These are phyloP conservation scores for Trichomonas tenax DNA, from an alignment of 208 protist genomes.

Conservation along the genomic window DNA sequence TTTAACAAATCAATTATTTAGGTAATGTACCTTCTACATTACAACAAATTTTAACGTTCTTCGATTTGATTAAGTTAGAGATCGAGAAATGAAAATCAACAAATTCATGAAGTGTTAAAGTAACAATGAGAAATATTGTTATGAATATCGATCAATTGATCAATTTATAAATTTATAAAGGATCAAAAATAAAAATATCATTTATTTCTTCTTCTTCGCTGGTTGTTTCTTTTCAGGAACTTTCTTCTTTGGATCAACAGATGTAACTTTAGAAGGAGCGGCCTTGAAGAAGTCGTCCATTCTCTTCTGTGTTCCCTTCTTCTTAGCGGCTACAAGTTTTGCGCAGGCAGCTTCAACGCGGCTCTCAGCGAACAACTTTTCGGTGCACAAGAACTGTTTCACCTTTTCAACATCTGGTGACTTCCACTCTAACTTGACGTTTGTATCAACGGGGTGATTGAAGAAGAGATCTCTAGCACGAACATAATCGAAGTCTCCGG, in stretches of 20 bases:
- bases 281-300: neutral
- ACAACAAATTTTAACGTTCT: too few relatives aligned
- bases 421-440: slow-evolving; percentile 64
- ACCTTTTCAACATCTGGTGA: slow-evolving; percentile 85
- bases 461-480: slow-evolving; percentile 71
- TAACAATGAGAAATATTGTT: too few relatives aligned
- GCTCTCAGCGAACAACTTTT: slow-evolving; percentile 82
- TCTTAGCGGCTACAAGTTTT: neutral
- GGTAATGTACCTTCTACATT: too few relatives aligned
- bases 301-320: neutral
- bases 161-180: too few relatives aligned
- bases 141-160: too few relatives aligned
- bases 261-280: neutral
- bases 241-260: neutral
- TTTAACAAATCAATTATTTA: too few relatives aligned
- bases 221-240: neutral
- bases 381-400: slow-evolving; percentile 79
- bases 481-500: slow-evolving; percentile 62
- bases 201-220: neutral
- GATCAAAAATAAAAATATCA: neutral
- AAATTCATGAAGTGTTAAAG: too few relatives aligned
- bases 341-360: slow-evolving; percentile 32
- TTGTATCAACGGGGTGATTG: slow-evolving; percentile 58
- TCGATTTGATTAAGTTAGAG: too few relatives aligned
- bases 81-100: too few relatives aligned